These are phyloP conservation scores for Alnus glutinosa DNA, from an alignment of 306 rosid genomes.

Conservation along the genomic window DNA sequence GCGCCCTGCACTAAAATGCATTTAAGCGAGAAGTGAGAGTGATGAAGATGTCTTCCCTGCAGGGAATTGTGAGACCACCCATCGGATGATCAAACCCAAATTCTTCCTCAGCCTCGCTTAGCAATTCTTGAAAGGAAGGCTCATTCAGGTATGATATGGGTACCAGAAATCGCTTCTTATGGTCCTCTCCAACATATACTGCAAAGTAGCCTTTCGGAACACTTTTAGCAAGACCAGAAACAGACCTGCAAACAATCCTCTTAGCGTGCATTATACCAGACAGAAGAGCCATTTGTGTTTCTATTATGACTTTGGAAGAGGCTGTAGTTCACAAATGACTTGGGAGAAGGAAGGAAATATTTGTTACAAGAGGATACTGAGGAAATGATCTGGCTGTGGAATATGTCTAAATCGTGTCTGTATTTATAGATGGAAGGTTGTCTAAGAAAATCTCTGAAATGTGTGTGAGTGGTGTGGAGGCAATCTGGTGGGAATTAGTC, in stretches of 20 bases:
- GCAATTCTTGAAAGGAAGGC: constrained; percentile 41
- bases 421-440: constrained; percentile 4
- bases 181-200: constrained; percentile 49
- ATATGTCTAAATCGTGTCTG: background rate
- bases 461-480: background rate
- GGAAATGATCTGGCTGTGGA: constrained; percentile 25
- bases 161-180: constrained; percentile 43
- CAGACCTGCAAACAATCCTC: background rate
- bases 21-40: constrained; percentile 32
- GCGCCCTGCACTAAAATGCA: background rate
- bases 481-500: background rate
- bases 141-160: constrained; percentile 42
- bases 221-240: constrained; percentile 11
- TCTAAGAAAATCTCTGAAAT: constrained; percentile 1
- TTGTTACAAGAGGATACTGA: background rate
- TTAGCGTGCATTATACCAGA: constrained; percentile 26
- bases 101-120: constrained; percentile 45
- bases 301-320: constrained; percentile 11
- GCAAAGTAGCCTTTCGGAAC: constrained; percentile 53
- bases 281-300: constrained; percentile 33
- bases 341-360: background rate
- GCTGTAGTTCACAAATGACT: background rate
- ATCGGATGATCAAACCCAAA: constrained; percentile 52
- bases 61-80: constrained; percentile 54
- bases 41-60: constrained; percentile 42